Base-by-base conservation (phyloP, 306 rosid genomes). In the Alnus rubra region DNA sequence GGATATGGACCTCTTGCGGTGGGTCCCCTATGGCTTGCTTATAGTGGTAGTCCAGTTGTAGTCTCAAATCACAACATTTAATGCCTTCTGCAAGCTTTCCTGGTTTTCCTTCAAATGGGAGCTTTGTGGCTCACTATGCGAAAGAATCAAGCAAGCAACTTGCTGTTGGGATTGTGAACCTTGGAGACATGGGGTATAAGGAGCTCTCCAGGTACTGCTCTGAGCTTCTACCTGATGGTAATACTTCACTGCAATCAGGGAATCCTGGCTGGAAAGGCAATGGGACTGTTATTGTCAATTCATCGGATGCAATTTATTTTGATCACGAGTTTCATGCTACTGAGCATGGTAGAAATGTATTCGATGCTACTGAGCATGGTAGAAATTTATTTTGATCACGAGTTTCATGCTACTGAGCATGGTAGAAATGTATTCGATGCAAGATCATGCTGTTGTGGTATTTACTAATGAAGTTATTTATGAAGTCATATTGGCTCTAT, bases 11-110 rank as follows among this genome's bases (percentile, higher is more conserved):
- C 99, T 69, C 97, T 96, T 82, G 99, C 99, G 0, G 88, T 93
- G 69, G 99, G 99, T 54, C 86, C 97, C 35, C 89, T 98, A 86
- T 96, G 98, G 99, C 73, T 96, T 69, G 99, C 99, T 78, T 96
- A 96, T 71, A 96, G 98, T 86, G 98, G 98, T 82, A 84, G 90
- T 67, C 93, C 92, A 2, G 86, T 90, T 76, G 80, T 74, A 13
- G 79, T 77, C 35, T 83, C 89, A 44, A 81, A 82, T 87, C 93
- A 3, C 94, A 96, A 71, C 93, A 96, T 23, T 23, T 23, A 23
- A 23, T 23, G 28, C 28, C 28, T 23, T 23, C 28, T 23, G 28
- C 28, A 23, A 23, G 28, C 28, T 23, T 23, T 23, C 28, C 28
- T 23, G 28, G 28, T 23, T 23, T 23, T 23, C 28, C 28, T 23